Conservation (phyloP, 108 stramenopile species). For the Hondaea fermentalgiana region DNA sequence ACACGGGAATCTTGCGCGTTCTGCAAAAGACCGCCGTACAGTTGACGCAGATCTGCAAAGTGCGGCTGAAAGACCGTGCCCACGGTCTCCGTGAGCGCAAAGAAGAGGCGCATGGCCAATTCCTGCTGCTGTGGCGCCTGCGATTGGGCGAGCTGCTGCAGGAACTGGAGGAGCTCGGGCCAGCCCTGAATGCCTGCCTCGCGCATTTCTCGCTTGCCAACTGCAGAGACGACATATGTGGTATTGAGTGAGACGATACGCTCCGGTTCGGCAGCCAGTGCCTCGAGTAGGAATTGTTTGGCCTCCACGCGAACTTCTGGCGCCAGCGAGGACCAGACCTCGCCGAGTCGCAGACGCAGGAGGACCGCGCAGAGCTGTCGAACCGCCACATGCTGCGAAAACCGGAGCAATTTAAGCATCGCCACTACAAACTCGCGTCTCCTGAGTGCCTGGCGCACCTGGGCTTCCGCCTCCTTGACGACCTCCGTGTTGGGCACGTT, state of each 20-base stretch:
- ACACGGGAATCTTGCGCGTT: background rate
- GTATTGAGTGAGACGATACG: background rate
- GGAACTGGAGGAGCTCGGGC: background rate
- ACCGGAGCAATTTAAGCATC: background rate
- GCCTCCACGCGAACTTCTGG: background rate
- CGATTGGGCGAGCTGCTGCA: background rate
- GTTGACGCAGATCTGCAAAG: background rate
- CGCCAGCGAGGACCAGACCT: background rate
- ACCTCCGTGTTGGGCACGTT: constrained; percentile 2
- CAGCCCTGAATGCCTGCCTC: background rate
- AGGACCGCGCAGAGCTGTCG: background rate
- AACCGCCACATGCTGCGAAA: background rate
- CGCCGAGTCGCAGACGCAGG: background rate
- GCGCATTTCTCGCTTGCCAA: background rate
- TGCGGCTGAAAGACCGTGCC: background rate
- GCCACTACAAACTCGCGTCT: background rate
- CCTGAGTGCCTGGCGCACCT: background rate
- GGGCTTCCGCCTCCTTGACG: background rate
- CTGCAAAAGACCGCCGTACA: background rate
- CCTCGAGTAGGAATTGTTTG: background rate
- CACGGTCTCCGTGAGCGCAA: background rate
- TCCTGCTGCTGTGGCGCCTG: background rate
- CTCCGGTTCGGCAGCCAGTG: constrained; percentile 1
- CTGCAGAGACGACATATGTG: background rate
- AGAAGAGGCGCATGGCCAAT: background rate